A percentile compares a stretch with the other conserved stretches of the same genome.
phyloP scores from a whole-genome alignment of 2,329 filamentous ascomycete species.

The Cladosporium sp. region DNA sequence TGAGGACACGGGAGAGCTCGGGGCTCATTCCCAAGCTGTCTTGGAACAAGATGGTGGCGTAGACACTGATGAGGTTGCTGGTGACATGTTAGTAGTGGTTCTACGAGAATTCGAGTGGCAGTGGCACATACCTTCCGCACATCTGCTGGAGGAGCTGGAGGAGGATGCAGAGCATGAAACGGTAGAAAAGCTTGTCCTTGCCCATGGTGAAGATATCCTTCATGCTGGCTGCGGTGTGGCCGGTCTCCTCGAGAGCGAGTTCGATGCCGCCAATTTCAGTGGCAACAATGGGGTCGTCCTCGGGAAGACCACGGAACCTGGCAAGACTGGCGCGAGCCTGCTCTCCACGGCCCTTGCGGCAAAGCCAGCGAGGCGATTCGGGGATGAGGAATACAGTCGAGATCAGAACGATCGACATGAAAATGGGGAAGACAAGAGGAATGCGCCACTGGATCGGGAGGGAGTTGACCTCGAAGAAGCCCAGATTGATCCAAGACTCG shows the following conservation, averaged over 20 bases:
- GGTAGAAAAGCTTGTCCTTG: slow-evolving; percentile 48
- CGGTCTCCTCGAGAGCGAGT: slow-evolving; percentile 44
- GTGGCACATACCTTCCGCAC: slow-evolving; percentile 32
- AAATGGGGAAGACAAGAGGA: slow-evolving; percentile 47
- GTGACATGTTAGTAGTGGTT: background rate
- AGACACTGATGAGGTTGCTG: slow-evolving; percentile 32
- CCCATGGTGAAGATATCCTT: slow-evolving; percentile 47
- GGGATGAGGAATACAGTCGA: slow-evolving; percentile 39
- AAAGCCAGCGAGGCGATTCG: slow-evolving; percentile 46
- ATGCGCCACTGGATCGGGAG: slow-evolving; percentile 42
- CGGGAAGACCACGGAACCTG: slow-evolving; percentile 36
- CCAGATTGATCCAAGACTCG: slow-evolving; percentile 48
- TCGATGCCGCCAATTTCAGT: slow-evolving; percentile 48
- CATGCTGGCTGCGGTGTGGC: slow-evolving; percentile 35
- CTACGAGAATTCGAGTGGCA: background rate
- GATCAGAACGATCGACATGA: slow-evolving; percentile 19
- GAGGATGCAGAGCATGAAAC: slow-evolving; percentile 48
- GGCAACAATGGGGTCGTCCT: slow-evolving; percentile 36
- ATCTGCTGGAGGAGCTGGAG: slow-evolving; percentile 51
- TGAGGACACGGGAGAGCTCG: slow-evolving; percentile 40
- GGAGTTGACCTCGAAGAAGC: slow-evolving; percentile 36
- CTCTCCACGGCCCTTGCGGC: slow-evolving; percentile 43
- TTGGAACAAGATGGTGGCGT: slow-evolving; percentile 28
- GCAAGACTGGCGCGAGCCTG: slow-evolving; percentile 40
- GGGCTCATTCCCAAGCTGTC: slow-evolving; percentile 34